Evolutionary conservation across 2,329 filamentous ascomycete genomes (phyloP), one percentile per base, ranked within the genome.

Genomic region (Chaetomium olivaceum): DNA sequence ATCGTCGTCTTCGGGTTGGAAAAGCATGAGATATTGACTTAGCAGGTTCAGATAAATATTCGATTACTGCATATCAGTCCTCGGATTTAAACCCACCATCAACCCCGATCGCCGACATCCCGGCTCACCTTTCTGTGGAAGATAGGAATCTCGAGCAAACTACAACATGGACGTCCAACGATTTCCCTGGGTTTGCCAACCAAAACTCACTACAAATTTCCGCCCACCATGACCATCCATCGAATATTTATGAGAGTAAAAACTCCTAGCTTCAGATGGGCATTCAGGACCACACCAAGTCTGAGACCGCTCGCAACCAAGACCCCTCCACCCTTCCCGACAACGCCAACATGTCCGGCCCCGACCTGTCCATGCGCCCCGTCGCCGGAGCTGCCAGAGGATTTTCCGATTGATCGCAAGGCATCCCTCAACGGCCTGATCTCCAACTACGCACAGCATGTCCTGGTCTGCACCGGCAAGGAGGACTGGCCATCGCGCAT

Each of bases 401-500:
- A 86, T 3, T 82, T 96, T 19, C 86, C 89, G 25, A 93, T 97
- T 61, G 93, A 97, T 74, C 83, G 84, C 71, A 83, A 86, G 67
- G 85, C 85, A 48, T 82, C 85, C 21, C 80, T 97, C 52, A 89
- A 91, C 74, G 91, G 91, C 14, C 89, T 90, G 6, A 93, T 97
- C 79, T 83, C 90, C 1, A 81, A 84, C 1, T 96, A 97, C 75
- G 83, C 88, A 1, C 89, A 96, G 77, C 93, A 97, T 71, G 85
- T 97, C 3, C 78, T 98, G 11, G 83, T 97, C 16, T 93, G 90
- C 68, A 96, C 93, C 0, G 93, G 92, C 4, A 86, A 87, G 67
- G 79, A 83, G 33, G 91, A 96, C 78, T 97, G 93, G 93, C 81
- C 83, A 31, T 93, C 90, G 73, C 86, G 87, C 64, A 96, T 97